A percentile compares a stretch with the other conserved stretches of the same genome.
Evolutionary conservation across 371 early-diverging fungal genomes (phyloP).

Genomic region (Massospora cicadina): DNA sequence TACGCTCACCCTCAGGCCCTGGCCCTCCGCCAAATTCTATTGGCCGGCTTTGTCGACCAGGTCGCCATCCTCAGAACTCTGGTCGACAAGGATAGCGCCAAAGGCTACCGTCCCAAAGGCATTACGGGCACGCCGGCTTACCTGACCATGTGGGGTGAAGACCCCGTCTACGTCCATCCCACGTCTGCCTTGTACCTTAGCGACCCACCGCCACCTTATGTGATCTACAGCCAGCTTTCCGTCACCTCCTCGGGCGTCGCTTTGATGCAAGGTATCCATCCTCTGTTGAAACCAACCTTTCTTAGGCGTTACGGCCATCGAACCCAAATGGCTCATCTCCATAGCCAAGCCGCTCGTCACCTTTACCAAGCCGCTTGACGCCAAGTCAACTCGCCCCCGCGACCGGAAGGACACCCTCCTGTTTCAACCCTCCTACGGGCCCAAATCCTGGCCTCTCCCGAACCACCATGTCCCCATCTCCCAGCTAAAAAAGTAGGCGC

Average conservation of each 20-base stretch:
- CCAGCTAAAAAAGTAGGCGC: slow-evolving; percentile 1
- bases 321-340: slow-evolving; percentile 12
- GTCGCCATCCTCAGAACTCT: slow-evolving; percentile 65
- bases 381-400: background rate
- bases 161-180: slow-evolving; percentile 57
- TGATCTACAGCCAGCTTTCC: slow-evolving; percentile 49
- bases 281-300: slow-evolving; percentile 9
- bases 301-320: slow-evolving; percentile 14
- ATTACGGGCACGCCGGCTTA: slow-evolving; percentile 36
- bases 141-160: slow-evolving; percentile 60
- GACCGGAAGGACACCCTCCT: background rate
- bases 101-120: slow-evolving; percentile 15
- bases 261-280: slow-evolving; percentile 3
- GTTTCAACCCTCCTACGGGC: background rate
- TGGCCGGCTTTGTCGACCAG: slow-evolving; percentile 80
- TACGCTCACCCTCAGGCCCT: slow-evolving; percentile 27
- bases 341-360: slow-evolving; percentile 9
- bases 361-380: slow-evolving; percentile 1
- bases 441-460: slow-evolving; percentile 6
- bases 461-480: background rate
- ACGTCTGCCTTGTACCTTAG: slow-evolving; percentile 40
- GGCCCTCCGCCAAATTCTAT: slow-evolving; percentile 64
- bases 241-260: slow-evolving; percentile 16
- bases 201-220: slow-evolving; percentile 55
- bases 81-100: slow-evolving; percentile 33